These are phyloP conservation scores for Talaromyces borbonicus DNA, from an alignment of 495 filamentous ascomycete species.

Conservation along the genomic window DNA sequence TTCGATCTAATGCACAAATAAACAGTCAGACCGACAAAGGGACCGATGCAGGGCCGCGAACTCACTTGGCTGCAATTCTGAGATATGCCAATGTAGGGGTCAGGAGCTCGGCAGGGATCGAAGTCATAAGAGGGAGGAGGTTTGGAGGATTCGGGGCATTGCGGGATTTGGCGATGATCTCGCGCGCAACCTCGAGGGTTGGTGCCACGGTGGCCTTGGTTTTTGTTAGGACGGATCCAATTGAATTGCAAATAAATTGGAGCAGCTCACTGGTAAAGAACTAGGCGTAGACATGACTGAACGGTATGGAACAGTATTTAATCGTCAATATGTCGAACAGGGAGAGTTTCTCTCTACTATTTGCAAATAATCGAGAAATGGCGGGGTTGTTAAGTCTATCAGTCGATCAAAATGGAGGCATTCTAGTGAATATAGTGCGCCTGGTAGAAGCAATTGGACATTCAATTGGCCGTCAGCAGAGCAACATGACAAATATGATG, in stretches of 20 bases:
- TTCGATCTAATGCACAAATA: conserved; percentile 24
- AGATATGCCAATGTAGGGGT: conserved; percentile 88
- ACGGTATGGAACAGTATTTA: too few species aligned
- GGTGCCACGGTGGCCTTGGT: conserved; percentile 30
- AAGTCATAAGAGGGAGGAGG: conserved; percentile 73
- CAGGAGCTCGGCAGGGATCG: conserved; percentile 81
- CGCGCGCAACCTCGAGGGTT: conserved; percentile 33
- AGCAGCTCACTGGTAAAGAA: background rate
- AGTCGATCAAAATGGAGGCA: too few species aligned
- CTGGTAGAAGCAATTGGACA: too few species aligned
- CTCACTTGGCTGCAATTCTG: conserved; percentile 68
- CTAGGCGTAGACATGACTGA: background rate
- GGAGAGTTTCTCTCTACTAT: too few species aligned
- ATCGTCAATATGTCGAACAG: too few species aligned
- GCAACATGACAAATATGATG: too few species aligned
- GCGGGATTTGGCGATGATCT: conserved; percentile 42
- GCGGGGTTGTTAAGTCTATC: too few species aligned
- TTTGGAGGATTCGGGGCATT: conserved; percentile 56
- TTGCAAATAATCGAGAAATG: too few species aligned
- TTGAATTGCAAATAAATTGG: background rate
- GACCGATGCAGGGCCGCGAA: conserved; percentile 12
- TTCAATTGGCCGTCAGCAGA: too few species aligned
- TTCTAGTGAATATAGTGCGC: too few species aligned
- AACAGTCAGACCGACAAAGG: conserved; percentile 10
- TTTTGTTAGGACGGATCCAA: background rate